Evolutionary conservation across 2,329 filamentous ascomycete genomes (phyloP).

Genomic region (Alternaria brassicae): DNA sequence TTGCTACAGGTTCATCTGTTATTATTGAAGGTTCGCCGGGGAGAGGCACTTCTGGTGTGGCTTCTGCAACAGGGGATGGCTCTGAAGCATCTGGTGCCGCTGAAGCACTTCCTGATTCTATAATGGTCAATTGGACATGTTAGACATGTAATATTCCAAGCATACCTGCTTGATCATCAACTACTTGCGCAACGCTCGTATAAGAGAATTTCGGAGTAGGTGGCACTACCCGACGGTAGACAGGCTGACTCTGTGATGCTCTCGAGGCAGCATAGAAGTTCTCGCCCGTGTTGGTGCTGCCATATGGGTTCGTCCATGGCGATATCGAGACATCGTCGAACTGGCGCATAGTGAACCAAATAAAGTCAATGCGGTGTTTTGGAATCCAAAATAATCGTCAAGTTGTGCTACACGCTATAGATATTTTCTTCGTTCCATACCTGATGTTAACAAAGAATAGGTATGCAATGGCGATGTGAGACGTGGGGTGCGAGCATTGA

Average conservation of each 20-base stretch:
- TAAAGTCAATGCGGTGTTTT: constrained; percentile 24
- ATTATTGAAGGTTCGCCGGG: constrained; percentile 7
- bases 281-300: constrained; percentile 22
- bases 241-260: constrained; percentile 21
- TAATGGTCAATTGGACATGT: constrained; percentile 25
- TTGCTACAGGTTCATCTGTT: constrained; percentile 11
- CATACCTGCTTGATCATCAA: constrained; percentile 31
- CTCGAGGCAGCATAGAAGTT: constrained; percentile 25
- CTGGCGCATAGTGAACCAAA: constrained; percentile 40
- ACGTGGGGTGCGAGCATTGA: constrained; percentile 45
- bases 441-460: constrained; percentile 36
- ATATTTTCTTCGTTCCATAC: constrained; percentile 41
- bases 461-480: constrained; percentile 44
- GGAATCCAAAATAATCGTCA: constrained; percentile 32
- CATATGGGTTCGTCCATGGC: constrained; percentile 45
- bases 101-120: constrained; percentile 32
- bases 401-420: constrained; percentile 44
- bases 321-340: constrained; percentile 44
- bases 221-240: constrained; percentile 37
- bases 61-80: constrained; percentile 13
- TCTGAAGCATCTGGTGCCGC: constrained; percentile 27
- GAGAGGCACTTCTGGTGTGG: constrained; percentile 7
- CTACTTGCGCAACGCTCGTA: constrained; percentile 31
- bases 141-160: constrained; percentile 6
- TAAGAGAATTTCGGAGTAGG: constrained; percentile 32